A percentile compares a stretch with the other conserved stretches of the same genome.
These are phyloP conservation scores for Malassezia caprae DNA, from an alignment of 1,284 basidiomycete species.

Conservation along the genomic window DNA sequence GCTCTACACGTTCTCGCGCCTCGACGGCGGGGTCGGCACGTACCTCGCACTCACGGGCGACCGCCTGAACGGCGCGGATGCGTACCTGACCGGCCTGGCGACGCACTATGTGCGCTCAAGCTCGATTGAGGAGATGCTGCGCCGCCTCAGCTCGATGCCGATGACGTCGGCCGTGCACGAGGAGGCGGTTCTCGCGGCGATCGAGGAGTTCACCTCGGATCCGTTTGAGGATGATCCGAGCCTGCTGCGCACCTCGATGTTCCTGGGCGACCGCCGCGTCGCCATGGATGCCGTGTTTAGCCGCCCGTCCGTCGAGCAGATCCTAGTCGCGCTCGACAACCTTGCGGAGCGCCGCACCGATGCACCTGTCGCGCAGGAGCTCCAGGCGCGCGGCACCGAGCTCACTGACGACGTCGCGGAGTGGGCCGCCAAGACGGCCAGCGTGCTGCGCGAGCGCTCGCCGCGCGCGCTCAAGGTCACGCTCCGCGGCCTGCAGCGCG, in stretches of 20 bases:
- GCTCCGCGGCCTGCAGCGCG: constrained; percentile 29
- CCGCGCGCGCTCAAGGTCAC: constrained; percentile 42
- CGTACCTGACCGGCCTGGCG: constrained; percentile 39
- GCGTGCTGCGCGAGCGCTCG: constrained; percentile 31
- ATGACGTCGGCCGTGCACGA: constrained; percentile 24
- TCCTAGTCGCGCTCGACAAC: constrained; percentile 31
- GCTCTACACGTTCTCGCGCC: constrained; percentile 72
- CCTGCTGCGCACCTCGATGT: constrained; percentile 23
- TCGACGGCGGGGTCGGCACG: constrained; percentile 84
- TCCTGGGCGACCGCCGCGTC: constrained; percentile 35
- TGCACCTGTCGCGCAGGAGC: constrained; percentile 26
- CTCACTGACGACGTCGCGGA: constrained; percentile 20
- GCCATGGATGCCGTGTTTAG: constrained; percentile 43
- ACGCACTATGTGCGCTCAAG: constrained; percentile 38
- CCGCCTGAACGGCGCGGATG: constrained; percentile 36
- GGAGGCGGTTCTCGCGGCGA: constrained; percentile 18
- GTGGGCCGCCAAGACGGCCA: constrained; percentile 34
- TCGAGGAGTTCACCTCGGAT: constrained; percentile 34
- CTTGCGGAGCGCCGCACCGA: constrained; percentile 15
- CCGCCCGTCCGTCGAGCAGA: constrained; percentile 30
- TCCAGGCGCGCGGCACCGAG: constrained; percentile 18
- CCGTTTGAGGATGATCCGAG: constrained; percentile 24
- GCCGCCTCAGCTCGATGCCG: constrained; percentile 30
- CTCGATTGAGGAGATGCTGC: constrained; percentile 25
- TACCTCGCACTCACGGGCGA: constrained; percentile 81